Conservation (phyloP, 176 grass and related monocot genomes). For the Carex pumila region DNA sequence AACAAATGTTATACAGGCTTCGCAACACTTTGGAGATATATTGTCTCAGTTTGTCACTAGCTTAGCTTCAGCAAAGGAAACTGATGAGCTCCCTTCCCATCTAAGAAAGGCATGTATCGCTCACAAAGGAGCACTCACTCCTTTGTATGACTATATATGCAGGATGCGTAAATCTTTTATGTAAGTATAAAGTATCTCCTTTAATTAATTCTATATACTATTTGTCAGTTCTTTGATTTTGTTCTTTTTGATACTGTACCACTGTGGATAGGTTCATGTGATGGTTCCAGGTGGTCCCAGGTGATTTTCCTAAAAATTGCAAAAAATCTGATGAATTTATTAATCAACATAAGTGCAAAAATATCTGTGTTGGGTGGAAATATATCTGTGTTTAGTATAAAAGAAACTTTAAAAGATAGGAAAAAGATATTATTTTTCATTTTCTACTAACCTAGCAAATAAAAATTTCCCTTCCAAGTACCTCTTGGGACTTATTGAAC, state of each 20-base stretch:
- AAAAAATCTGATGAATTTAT: not conserved
- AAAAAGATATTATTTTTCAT: not conserved
- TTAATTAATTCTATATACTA: not conserved
- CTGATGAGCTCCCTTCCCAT: constrained; percentile 65
- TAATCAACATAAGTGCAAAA: not conserved
- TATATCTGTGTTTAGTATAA: not conserved
- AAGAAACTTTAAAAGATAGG: no score
- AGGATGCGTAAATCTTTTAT: constrained; percentile 73
- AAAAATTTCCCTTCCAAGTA: not conserved
- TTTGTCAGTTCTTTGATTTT: not conserved
- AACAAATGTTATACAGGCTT: constrained; percentile 48
- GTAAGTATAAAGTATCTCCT: constrained; percentile 57
- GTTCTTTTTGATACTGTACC: constrained; percentile 5
- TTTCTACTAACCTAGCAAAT: not conserved
- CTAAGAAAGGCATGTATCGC: constrained; percentile 83
- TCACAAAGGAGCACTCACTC: constrained; percentile 60
- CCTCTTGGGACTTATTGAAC: not conserved
- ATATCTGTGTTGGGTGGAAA: not conserved
- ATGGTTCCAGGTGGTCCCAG: not conserved
- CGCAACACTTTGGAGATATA: constrained; percentile 92
- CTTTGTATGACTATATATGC: constrained; percentile 86
- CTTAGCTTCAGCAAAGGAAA: constrained; percentile 51
- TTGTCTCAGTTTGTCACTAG: constrained; percentile 63
- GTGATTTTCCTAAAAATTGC: not conserved
- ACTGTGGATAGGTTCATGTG: not conserved